These are phyloP conservation scores for Blastobotrys ciferrii DNA, from an alignment of 1,139 yeast genomes.

Conservation along the genomic window DNA sequence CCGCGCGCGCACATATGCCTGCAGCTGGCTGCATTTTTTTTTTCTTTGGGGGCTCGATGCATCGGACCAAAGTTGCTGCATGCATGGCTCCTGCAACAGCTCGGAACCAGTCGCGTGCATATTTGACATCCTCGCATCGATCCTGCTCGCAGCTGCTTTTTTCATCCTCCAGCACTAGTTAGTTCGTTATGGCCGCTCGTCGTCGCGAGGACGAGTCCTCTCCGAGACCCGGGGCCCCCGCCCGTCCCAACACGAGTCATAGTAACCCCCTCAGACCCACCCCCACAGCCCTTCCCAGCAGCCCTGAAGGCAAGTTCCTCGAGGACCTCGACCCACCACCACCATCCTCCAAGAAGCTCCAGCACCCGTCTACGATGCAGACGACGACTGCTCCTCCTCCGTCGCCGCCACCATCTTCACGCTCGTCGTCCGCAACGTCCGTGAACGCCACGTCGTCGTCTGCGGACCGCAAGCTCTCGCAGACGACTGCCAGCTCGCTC, in stretches of 20 bases:
- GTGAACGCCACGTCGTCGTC: conserved; percentile 1
- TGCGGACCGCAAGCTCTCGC: neutral
- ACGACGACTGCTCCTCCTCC: conserved; percentile 1
- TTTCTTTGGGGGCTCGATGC: neutral
- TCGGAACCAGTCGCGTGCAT: too few relatives aligned
- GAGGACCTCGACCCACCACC: neutral
- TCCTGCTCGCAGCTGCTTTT: too few relatives aligned
- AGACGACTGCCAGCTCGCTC: neutral
- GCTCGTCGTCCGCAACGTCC: conserved; percentile 3
- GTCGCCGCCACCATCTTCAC: conserved; percentile 6
- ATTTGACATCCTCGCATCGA: too few relatives aligned
- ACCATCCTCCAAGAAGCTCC: too few relatives aligned
- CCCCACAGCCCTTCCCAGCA: neutral
- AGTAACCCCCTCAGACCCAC: too few relatives aligned
- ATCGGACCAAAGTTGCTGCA: neutral
- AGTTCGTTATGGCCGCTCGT: too few relatives aligned
- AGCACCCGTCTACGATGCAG: too few relatives aligned
- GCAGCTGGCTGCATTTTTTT: neutral
- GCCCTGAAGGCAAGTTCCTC: neutral
- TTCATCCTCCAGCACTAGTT: too few relatives aligned
- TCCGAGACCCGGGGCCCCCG: neutral
- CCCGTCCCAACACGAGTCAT: neutral
- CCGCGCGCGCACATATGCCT: neutral
- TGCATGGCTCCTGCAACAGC: conserved; percentile 3
- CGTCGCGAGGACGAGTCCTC: neutral